Evolutionary conservation across 768 basidiomycete genomes (phyloP), one percentile per base, ranked within the genome.

Genomic region (Inosperma sp.): DNA sequence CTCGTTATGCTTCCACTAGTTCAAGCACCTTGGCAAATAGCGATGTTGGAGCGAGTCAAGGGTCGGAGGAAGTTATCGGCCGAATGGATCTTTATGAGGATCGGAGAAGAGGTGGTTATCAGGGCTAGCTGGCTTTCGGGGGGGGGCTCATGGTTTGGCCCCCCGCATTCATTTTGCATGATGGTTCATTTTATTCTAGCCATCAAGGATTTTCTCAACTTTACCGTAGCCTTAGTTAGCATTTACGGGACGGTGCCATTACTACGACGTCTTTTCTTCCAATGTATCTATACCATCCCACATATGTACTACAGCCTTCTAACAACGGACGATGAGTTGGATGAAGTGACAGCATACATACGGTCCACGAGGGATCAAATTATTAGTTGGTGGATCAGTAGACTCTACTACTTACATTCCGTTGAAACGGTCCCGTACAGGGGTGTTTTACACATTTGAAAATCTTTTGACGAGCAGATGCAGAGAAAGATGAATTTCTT

Each of bases 21-120:
- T 60, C 59, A 25, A 65, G 63, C 33, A 63, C 58, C 3, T 43
- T 62, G 31, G 63, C 50, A 37, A 55, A 53, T 27, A 62, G 66
- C 41, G 62, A 62, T 9, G 56, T 48, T 41, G 58, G 40, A 39
- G 55, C 45, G n/a, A 65, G 67, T 40, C 70, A 69, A 64, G 78
- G 68, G 44, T 77, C 67, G 57, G 75, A 73, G 54, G 80, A 83
- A 65, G 79, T 82, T 6, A 69, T 83, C 49, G 81, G 81, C 33
- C 61, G 74, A 56, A 68, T 83, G 69, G 80, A 82, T 36, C 48
- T 65, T 7, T 62, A 62, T 53, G 61, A 62, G 23, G 63, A 65
- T 16, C 48, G 59, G 42, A 51, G 57, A 54, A 52, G 52, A 47
- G 34, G 30, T 10, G 43, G 50, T 34, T 51, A 44, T 36, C 41